Conservation (phyloP, 1,284 basidiomycete species). For the Schizopora paradoxa region DNA sequence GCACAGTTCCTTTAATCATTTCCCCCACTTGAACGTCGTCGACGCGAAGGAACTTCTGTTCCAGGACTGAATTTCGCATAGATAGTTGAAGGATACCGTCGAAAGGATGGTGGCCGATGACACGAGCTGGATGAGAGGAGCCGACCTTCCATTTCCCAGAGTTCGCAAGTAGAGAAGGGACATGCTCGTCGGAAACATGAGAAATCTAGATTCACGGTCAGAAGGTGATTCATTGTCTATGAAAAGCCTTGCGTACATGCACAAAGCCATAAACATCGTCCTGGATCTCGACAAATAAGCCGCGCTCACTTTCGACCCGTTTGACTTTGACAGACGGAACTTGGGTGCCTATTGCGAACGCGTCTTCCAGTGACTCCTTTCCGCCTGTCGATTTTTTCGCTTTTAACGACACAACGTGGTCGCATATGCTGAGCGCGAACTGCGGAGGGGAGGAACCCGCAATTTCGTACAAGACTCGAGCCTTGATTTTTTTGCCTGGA, state of each 20-base stretch:
- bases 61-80: slow-evolving; percentile 77
- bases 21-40: slow-evolving; percentile 83
- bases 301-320: slow-evolving; percentile 77
- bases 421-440: slow-evolving; percentile 75
- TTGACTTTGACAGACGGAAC: slow-evolving; percentile 70
- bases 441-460: slow-evolving; percentile 64
- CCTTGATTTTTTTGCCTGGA: slow-evolving; percentile 84
- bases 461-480: slow-evolving; percentile 82
- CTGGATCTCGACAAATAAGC: slow-evolving; percentile 65
- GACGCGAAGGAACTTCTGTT: slow-evolving; percentile 85
- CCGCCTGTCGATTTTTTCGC: slow-evolving; percentile 31
- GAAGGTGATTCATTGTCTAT: not conserved
- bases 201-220: slow-evolving; percentile 79
- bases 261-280: slow-evolving; percentile 73
- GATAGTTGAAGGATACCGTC: slow-evolving; percentile 89
- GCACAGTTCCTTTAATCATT: slow-evolving; percentile 79
- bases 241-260: slow-evolving; percentile 56
- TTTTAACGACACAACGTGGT: slow-evolving; percentile 64
- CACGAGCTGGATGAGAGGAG: slow-evolving; percentile 81
- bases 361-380: slow-evolving; percentile 41
- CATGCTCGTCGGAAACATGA: slow-evolving; percentile 87
- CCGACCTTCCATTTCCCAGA: slow-evolving; percentile 79
- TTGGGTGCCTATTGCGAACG: slow-evolving; percentile 69
- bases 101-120: slow-evolving; percentile 82
- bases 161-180: slow-evolving; percentile 64